Conservation (phyloP, 441 rosid genomes). For the Arabidopsis lyrata region DNA sequence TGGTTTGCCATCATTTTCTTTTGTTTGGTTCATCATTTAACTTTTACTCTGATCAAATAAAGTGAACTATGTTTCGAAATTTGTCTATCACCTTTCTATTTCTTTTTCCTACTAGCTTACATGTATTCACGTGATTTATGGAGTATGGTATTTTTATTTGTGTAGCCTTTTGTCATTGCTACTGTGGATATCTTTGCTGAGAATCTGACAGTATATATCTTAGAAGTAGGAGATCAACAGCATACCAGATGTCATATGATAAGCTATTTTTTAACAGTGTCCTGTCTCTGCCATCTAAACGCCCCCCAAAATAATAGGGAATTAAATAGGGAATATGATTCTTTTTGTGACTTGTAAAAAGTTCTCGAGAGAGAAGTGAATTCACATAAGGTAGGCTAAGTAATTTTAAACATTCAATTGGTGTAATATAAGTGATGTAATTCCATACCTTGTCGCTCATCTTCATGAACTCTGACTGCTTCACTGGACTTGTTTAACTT, state of each 20-base stretch:
- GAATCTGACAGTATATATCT: neutral
- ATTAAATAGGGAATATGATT: constrained; percentile 13
- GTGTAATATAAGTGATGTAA: neutral
- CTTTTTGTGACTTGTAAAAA: constrained; percentile 17
- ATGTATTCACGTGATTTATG: neutral
- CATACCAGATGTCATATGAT: neutral
- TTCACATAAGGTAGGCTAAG: constrained; percentile 27
- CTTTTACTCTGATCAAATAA: neutral
- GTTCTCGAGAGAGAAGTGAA: constrained; percentile 5
- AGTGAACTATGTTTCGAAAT: neutral
- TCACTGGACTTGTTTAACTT: neutral
- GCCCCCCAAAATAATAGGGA: neutral
- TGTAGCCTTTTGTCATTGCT: constrained; percentile 10
- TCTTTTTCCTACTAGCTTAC: constrained; percentile 5
- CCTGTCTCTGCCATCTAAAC: constrained; percentile 21
- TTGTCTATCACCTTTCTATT: neutral
- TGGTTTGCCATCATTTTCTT: constrained; percentile 28
- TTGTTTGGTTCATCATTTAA: constrained; percentile 12
- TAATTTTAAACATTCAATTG: constrained; percentile 4
- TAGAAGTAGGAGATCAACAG: constrained; percentile 5
- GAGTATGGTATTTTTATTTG: constrained; percentile 16
- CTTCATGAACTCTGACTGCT: neutral
- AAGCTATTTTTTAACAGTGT: neutral
- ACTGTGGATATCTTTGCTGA: constrained; percentile 13
- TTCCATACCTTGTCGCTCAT: neutral